Base-by-base conservation (phyloP, 805 yeast species). In the Wickerhamomyces chaumierensis region DNA sequence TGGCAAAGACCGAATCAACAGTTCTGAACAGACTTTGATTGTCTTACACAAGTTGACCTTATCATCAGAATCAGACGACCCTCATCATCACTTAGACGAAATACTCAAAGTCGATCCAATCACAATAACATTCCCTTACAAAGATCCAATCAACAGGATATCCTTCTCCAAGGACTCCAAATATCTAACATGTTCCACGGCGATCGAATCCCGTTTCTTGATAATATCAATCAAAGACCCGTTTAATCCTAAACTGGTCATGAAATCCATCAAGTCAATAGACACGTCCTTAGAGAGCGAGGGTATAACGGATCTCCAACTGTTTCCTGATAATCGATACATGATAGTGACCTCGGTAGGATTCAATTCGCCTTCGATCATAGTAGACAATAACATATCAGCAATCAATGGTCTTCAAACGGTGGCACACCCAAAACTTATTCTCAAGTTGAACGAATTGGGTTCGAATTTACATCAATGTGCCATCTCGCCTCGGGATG, bases 401-500 rank as follows among this genome's bases (percentile, higher is more conserved):
- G 48, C 62, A 34, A 55, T 58, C 6, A 56, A 56, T 49, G 56
- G 61, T 12, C 42, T 57, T 7, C 62, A 63, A 31, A 57, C 65
- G 3, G 66, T 75, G 23, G 76, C 78, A 4, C 77, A 75, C 39
- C 86, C 87, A 0, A 65, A 72, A 25, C 57, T 81, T 55, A 51
- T 78, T 5, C 58, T 78, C 53, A 71, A 78, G 46, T 62, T 87
- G 14, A 83, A 81, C 39, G 94, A 88, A 49, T 71, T 88, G 14
- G 96, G 97, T 0, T 73, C 82, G 3, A 66, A 75, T 5, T 81
- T 87, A 41, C 94, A 88, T 55, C 66, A 68, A 34, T 73, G 80
- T 40, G 77, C 79, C 18, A 69, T 83, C 1, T 82, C 94, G 3
- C 95, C 96, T 2, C 64, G 95, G 18, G 88, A 92, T 23, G 94